These are phyloP conservation scores for Tylopilus vinaceipallidus DNA, from an alignment of 768 basidiomycete species.

Conservation along the genomic window DNA sequence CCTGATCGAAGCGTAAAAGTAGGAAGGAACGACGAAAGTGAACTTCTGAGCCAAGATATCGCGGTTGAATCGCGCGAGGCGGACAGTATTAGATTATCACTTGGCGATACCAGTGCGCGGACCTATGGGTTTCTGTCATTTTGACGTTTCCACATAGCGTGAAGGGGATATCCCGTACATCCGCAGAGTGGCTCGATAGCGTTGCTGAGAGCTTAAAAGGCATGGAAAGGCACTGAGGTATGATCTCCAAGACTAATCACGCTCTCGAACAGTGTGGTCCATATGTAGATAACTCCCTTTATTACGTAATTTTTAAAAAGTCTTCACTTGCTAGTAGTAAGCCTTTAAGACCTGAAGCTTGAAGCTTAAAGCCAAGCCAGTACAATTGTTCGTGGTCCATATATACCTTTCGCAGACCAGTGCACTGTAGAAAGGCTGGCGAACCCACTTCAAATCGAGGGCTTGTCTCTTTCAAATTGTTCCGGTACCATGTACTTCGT, in stretches of 20 bases:
- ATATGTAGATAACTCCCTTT: background rate
- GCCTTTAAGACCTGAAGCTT: too few relatives aligned
- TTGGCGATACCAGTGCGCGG: constrained; percentile 75
- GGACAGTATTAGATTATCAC: constrained; percentile 76
- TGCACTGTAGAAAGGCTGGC: too few relatives aligned
- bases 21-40: constrained; percentile 52
- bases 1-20: constrained; percentile 58
- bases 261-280: background rate
- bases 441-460: too few relatives aligned
- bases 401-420: too few relatives aligned
- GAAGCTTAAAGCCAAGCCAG: too few relatives aligned
- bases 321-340: too few relatives aligned
- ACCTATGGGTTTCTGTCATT: constrained; percentile 52
- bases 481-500: too few relatives aligned
- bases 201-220: constrained; percentile 78
- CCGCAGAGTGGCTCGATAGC: constrained; percentile 65
- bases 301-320: background rate
- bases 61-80: constrained; percentile 91
- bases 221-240: constrained; percentile 37
- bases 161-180: constrained; percentile 47
- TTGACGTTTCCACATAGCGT: background rate
- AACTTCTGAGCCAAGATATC: constrained; percentile 73
- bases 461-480: too few relatives aligned
- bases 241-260: background rate
- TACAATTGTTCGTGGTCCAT: too few relatives aligned